Evolutionary conservation across 1,284 basidiomycete species (phyloP).

Genomic region (Phellopilus nigrolimitatus): DNA sequence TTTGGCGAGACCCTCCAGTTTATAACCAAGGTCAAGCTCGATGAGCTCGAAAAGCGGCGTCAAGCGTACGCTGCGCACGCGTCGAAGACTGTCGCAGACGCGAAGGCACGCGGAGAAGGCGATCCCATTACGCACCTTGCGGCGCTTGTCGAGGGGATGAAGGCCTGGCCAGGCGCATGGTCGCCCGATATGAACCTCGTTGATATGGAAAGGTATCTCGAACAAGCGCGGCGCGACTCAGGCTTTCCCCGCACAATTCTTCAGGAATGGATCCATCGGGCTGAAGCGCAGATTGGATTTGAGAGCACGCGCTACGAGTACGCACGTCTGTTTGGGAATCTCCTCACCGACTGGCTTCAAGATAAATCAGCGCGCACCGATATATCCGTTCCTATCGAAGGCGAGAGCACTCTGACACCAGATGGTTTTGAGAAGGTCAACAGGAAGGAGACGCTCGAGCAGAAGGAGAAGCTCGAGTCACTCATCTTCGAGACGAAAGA

Average conservation of each 20-base stretch:
- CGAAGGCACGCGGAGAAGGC: background rate
- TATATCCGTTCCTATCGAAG: too few species aligned
- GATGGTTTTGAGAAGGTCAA: constrained; percentile 31
- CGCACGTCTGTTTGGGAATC: constrained; percentile 10
- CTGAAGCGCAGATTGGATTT: constrained; percentile 12
- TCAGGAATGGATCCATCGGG: constrained; percentile 13
- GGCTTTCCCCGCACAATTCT: constrained; percentile 9
- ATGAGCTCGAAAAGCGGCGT: constrained; percentile 29
- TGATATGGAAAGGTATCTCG: constrained; percentile 15
- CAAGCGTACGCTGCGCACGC: background rate
- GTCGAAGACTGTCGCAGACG: background rate
- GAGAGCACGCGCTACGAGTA: constrained; percentile 17
- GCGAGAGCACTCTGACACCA: background rate
- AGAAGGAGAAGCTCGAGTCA: constrained; percentile 35
- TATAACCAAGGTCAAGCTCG: constrained; percentile 39
- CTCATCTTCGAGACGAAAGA: constrained; percentile 36
- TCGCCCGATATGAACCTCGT: constrained; percentile 10
- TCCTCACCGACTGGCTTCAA: constrained; percentile 19
- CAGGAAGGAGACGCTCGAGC: constrained; percentile 40
- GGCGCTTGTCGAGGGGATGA: constrained; percentile 14
- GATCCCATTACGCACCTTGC: constrained; percentile 5
- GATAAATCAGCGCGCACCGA: background rate
- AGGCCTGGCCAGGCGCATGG: constrained; percentile 15
- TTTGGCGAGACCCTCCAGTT: constrained; percentile 32
- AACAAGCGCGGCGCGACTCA: constrained; percentile 15